Evolutionary conservation across 2,329 filamentous ascomycete species (phyloP).

Genomic region (Parastagonospora avenae): DNA sequence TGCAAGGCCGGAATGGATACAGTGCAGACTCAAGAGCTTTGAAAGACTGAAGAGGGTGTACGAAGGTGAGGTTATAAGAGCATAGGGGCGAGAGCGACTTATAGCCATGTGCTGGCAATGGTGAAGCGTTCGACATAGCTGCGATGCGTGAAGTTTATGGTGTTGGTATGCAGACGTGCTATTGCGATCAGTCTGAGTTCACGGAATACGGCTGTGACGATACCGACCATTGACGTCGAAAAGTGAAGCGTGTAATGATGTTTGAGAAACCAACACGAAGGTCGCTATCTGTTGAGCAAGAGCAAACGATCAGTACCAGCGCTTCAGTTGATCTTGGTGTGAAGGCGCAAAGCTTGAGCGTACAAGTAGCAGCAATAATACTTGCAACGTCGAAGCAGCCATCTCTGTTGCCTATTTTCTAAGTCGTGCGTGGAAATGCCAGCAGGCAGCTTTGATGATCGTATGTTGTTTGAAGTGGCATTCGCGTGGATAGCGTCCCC

Average conservation of each 20-base stretch:
- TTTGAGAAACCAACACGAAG: slow-evolving; percentile 13
- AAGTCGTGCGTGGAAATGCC: too few species aligned
- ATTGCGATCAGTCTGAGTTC: slow-evolving; percentile 10
- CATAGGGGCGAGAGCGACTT: not conserved
- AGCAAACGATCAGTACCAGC: not conserved
- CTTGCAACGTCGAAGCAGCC: too few species aligned
- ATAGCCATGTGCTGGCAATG: not conserved
- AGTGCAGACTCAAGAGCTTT: not conserved
- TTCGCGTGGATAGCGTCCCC: too few species aligned
- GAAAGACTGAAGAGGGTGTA: not conserved
- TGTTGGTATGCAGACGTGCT: slow-evolving; percentile 6
- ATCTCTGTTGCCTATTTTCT: too few species aligned
- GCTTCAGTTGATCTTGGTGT: too few species aligned
- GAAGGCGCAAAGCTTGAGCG: too few species aligned
- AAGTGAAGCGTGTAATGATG: slow-evolving; percentile 1
- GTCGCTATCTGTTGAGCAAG: too few species aligned
- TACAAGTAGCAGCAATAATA: too few species aligned
- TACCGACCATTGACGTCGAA: not conserved
- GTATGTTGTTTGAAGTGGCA: too few species aligned
- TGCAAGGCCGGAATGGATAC: not conserved
- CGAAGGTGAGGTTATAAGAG: not conserved
- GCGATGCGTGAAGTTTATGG: slow-evolving; percentile 17
- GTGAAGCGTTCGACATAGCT: not conserved
- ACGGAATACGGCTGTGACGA: not conserved
- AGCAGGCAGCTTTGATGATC: too few species aligned